These are phyloP conservation scores for Parascedosporium putredinis DNA, from an alignment of 2,329 filamentous ascomycete species.

Conservation along the genomic window DNA sequence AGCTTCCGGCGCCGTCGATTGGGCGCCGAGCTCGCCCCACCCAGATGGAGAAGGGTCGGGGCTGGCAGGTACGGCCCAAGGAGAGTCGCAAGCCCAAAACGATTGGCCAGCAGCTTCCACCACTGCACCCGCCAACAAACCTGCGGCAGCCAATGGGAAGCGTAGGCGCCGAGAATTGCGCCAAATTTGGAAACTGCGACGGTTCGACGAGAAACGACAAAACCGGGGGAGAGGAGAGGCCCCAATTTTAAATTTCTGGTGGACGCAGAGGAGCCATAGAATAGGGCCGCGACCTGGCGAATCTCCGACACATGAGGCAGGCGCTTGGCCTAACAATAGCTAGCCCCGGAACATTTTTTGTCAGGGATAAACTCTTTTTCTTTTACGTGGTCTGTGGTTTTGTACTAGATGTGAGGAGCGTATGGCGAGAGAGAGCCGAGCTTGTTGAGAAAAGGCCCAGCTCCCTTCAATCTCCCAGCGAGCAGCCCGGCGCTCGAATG, in stretches of 20 bases:
- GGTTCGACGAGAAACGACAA: neutral
- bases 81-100: neutral
- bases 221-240: neutral
- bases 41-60: neutral
- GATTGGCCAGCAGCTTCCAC: neutral
- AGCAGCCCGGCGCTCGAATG: neutral
- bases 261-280: neutral
- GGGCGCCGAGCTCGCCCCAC: neutral
- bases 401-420: too few relatives aligned
- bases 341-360: neutral
- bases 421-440: too few relatives aligned
- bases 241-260: too few relatives aligned
- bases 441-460: too few relatives aligned
- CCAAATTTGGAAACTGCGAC: conserved; percentile 3
- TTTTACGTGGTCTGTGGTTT: neutral
- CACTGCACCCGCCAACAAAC: neutral
- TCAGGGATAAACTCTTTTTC: neutral
- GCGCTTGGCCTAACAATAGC: neutral
- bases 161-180: neutral
- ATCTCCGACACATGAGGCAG: neutral
- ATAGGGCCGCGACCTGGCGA: neutral
- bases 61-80: neutral
- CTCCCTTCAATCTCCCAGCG: neutral
- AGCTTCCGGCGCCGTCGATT: neutral
- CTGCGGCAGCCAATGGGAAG: neutral